Percentiles rank a stretch among this genome's conserved stretches.
phyloP scores from a whole-genome alignment of 2,329 filamentous ascomycete genomes.

The Cercospora beticola region DNA sequence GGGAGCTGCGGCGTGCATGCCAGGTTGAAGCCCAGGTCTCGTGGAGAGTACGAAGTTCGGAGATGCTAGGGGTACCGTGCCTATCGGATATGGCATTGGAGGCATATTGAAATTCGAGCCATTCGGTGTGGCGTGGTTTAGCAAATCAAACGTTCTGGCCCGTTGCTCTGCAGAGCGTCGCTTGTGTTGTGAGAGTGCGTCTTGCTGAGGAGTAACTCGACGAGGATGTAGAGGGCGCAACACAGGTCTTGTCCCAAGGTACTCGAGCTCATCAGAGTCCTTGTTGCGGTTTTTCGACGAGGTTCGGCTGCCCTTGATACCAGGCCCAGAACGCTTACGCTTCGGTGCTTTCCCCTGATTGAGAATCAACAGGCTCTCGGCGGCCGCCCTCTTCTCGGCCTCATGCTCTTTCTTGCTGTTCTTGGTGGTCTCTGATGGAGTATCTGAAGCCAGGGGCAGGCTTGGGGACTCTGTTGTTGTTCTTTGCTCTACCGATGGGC shows the following conservation, averaged over 20 bases:
- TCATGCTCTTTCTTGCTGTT: not conserved
- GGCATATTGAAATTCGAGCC: not conserved
- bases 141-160: not conserved
- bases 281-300: not conserved
- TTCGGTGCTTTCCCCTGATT: not conserved
- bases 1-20: not conserved
- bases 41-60: not conserved
- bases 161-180: not conserved
- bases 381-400: not conserved
- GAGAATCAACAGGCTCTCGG: not conserved
- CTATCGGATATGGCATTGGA: not conserved
- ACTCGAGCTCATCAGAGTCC: not conserved
- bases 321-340: not conserved
- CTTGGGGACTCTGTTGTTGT: not conserved
- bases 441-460: not conserved
- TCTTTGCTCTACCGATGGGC: not conserved
- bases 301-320: not conserved
- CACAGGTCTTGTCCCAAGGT: not conserved
- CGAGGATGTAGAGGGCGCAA: not conserved
- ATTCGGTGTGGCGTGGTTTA: not conserved
- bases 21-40: not conserved
- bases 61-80: not conserved
- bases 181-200: not conserved
- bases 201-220: not conserved
- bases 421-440: not conserved